Base-by-base conservation (phyloP, 2,329 filamentous ascomycete genomes). In the Domatiomyces globalis region DNA sequence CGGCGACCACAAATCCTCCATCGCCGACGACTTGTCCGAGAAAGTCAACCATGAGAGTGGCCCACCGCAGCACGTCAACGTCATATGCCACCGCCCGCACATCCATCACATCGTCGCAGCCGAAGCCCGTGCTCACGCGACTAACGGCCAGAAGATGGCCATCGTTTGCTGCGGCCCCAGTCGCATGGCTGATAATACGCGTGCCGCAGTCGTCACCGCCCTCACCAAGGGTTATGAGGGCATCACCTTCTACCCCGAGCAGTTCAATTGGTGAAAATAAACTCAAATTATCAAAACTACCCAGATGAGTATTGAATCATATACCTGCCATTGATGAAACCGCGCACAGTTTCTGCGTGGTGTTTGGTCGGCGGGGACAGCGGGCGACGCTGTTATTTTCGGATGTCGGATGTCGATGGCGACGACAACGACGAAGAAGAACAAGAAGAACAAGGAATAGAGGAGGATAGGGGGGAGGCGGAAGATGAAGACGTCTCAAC, bases 241-340 rank as follows among this genome's bases (percentile, higher is more conserved):
- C 0, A 60, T 74, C 7, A 65, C 68, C 45, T 73, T 73, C 58
- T 67, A 71, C 25, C 71, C 74, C 53, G 71, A 74, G 55, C 69
- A 66, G 10, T 74, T 73, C 55, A 66, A 39, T 15, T 39, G 33
- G 33, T 39, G 5, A 15, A 39, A 66, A 39, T 15, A 39, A 15
- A 33, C 4, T 33, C 7, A 33, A 33, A 33, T 9, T 33, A 33
- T 9, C 7, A 33, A 33, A 2, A 5, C 29, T n/a, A n/a, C 4
- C 7, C 8, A 9, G 29, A 33, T 2, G 29, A 33, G 4, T 9
- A 33, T 33, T 9, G 8, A 33, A 33, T 33, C 2, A 12, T 3
- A 33, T 33, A 25, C 22, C 22, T 25, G 22, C 22, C 22, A 25
- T 6, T 25, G 6, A 25, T 25, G 6, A 25, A 6, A 25, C 22